These are phyloP conservation scores for Talaromyces verruculosus DNA, from an alignment of 2,329 filamentous ascomycete species.

Conservation along the genomic window DNA sequence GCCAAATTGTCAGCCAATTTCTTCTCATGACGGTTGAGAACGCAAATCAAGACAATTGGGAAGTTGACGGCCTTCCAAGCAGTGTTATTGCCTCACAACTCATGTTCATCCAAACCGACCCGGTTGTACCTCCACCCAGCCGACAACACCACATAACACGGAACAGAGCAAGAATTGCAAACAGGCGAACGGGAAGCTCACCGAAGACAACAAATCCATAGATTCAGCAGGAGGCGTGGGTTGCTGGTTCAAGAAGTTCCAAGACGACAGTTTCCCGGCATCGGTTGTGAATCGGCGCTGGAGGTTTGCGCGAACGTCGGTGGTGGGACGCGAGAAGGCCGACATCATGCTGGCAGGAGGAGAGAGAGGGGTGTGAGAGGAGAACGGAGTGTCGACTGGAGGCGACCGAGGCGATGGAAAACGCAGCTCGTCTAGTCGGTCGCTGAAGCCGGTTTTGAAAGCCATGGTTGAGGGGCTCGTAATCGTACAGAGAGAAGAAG, in stretches of 20 bases:
- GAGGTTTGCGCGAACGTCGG: slow-evolving; percentile 73
- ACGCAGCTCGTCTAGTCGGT: slow-evolving; percentile 75
- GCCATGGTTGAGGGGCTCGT: slow-evolving; percentile 53
- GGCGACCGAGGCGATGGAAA: slow-evolving; percentile 76
- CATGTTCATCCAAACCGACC: not conserved
- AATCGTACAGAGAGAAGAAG: slow-evolving; percentile 9
- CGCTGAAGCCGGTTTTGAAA: slow-evolving; percentile 62
- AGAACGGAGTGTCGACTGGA: slow-evolving; percentile 72
- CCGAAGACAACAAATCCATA: slow-evolving; percentile 54
- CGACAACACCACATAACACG: not conserved
- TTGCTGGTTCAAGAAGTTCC: slow-evolving; percentile 63
- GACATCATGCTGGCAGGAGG: slow-evolving; percentile 66
- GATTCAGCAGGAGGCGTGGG: slow-evolving; percentile 55
- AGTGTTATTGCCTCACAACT: not conserved
- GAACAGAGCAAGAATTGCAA: slow-evolving; percentile 8
- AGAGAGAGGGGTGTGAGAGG: slow-evolving; percentile 71
- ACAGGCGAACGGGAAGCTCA: slow-evolving; percentile 37
- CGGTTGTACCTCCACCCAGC: not conserved
- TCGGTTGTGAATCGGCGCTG: slow-evolving; percentile 94
- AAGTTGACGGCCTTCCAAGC: not conserved
- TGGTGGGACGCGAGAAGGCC: slow-evolving; percentile 55
- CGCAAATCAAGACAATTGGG: not conserved
- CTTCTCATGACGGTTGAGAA: not conserved
- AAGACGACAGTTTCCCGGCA: slow-evolving; percentile 75
- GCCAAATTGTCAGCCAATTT: slow-evolving; percentile 1